Conservation (phyloP, 2,329 filamentous ascomycete genomes). For the Penicillium fuscoglaucum region DNA sequence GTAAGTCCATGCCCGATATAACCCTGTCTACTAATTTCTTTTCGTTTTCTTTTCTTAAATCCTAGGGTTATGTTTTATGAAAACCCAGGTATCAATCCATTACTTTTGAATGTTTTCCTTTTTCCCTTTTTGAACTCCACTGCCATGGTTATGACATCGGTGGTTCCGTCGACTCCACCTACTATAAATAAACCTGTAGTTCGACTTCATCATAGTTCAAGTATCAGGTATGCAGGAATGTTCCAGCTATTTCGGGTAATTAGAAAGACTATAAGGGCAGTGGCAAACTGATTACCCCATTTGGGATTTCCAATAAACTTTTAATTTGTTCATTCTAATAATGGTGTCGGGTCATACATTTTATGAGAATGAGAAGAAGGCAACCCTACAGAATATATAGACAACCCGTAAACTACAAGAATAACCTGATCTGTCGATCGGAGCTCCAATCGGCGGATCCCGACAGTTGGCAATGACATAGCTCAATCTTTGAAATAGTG, state of each 20-base stretch:
- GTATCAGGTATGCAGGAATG: too few relatives aligned
- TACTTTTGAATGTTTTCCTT: neutral
- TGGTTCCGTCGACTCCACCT: conserved; percentile 12
- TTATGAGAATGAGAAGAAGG: neutral
- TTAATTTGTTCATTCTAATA: neutral
- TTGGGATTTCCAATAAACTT: neutral
- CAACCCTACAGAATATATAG: neutral
- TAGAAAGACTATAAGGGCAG: neutral
- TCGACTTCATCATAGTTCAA: neutral
- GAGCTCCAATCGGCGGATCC: too few relatives aligned
- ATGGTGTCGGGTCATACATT: neutral
- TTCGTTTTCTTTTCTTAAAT: neutral
- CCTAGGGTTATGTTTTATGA: neutral
- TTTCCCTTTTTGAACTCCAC: neutral
- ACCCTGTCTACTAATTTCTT: neutral
- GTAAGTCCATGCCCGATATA: neutral
- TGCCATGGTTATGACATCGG: conserved; percentile 19
- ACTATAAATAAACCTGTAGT: conserved; percentile 4
- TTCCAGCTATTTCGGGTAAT: neutral
- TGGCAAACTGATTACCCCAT: neutral
- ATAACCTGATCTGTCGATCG: neutral
- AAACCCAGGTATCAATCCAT: neutral
- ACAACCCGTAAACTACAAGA: neutral
- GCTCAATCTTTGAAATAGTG: neutral
- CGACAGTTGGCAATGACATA: conserved; percentile 8